phyloP scores from a whole-genome alignment of 78 protist species.

The Cyanophora paradoxa region DNA sequence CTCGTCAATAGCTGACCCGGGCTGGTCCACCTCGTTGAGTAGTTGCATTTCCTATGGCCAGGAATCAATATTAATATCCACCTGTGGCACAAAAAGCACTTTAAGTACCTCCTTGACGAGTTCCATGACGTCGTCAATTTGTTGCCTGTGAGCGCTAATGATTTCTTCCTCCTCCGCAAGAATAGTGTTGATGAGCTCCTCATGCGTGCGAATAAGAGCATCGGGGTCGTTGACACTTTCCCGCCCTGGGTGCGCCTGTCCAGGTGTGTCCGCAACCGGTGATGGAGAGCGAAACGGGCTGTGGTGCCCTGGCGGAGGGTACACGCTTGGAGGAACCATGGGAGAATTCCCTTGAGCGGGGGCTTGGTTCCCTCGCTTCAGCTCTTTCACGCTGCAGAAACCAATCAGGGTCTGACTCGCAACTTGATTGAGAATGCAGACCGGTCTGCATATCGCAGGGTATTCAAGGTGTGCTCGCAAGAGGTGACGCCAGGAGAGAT shows the following conservation, averaged over 20 bases:
- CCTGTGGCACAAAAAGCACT: not conserved
- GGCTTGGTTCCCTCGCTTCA: too few relatives aligned
- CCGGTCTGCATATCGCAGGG: slow-evolving; percentile 88
- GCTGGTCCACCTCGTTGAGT: slow-evolving; percentile 16
- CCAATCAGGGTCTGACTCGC: too few relatives aligned
- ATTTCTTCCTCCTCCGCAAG: slow-evolving; percentile 43
- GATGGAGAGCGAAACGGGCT: too few relatives aligned
- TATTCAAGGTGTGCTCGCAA: slow-evolving; percentile 86
- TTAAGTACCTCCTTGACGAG: slow-evolving; percentile 7
- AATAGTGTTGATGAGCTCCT: slow-evolving; percentile 27
- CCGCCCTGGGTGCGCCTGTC: too few relatives aligned
- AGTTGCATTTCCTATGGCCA: slow-evolving; percentile 30
- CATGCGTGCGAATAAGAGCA: too few relatives aligned
- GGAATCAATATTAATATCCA: not conserved
- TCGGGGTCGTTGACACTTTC: too few relatives aligned
- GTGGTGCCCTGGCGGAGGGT: too few relatives aligned
- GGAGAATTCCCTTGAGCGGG: too few relatives aligned
- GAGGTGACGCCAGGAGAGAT: slow-evolving; percentile 65
- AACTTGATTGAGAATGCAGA: too few relatives aligned
- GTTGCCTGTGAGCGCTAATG: slow-evolving; percentile 36
- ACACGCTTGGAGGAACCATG: too few relatives aligned
- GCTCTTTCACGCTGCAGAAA: slow-evolving; percentile 77
- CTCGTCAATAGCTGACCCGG: slow-evolving; percentile 31
- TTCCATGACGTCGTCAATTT: slow-evolving; percentile 46
- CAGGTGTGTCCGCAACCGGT: too few relatives aligned